A percentile compares a stretch with the other conserved stretches of the same genome.
Conservation (phyloP, 176 grass and related monocot genomes). For the Paspalum vaginatum region DNA sequence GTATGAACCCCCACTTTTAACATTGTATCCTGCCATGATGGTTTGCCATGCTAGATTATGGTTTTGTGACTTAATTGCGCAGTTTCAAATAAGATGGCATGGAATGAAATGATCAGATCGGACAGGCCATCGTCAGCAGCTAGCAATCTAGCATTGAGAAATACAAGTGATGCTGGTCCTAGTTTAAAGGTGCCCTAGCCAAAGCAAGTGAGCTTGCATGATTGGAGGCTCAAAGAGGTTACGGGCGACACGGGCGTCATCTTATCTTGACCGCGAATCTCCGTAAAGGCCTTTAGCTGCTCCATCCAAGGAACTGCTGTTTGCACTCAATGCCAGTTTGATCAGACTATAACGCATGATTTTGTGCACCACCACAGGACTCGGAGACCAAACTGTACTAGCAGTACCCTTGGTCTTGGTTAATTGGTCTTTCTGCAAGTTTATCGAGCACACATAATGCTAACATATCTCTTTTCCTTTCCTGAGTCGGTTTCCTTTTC, state of each 20-base stretch:
- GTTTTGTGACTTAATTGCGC: not conserved
- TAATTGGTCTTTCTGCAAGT: constrained; percentile 15
- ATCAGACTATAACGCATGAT: not conserved
- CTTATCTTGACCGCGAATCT: constrained; percentile 41
- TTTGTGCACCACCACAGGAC: not conserved
- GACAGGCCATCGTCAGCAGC: not conserved
- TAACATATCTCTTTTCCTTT: too few relatives aligned
- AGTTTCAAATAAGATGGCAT: constrained; percentile 20
- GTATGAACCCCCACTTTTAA: constrained; percentile 22
- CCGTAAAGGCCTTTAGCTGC: constrained; percentile 5
- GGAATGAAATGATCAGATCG: constrained; percentile 4
- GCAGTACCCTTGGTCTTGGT: not conserved
- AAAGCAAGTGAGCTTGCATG: constrained; percentile 12
- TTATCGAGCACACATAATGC: not conserved
- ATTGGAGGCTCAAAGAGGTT: constrained; percentile 31
- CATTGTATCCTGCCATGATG: not conserved
- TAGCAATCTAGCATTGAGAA: constrained; percentile 7
- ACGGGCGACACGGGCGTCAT: constrained; percentile 18
- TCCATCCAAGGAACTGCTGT: constrained; percentile 22
- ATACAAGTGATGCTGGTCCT: constrained; percentile 3
- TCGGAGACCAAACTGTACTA: not conserved
- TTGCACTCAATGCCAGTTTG: constrained; percentile 1
- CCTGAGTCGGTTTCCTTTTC: too few relatives aligned
- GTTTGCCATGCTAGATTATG: constrained; percentile 1
- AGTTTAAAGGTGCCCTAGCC: constrained; percentile 8